These are phyloP conservation scores for Telopea speciosissima DNA, from an alignment of 177 flowering plant species.

Conservation along the genomic window DNA sequence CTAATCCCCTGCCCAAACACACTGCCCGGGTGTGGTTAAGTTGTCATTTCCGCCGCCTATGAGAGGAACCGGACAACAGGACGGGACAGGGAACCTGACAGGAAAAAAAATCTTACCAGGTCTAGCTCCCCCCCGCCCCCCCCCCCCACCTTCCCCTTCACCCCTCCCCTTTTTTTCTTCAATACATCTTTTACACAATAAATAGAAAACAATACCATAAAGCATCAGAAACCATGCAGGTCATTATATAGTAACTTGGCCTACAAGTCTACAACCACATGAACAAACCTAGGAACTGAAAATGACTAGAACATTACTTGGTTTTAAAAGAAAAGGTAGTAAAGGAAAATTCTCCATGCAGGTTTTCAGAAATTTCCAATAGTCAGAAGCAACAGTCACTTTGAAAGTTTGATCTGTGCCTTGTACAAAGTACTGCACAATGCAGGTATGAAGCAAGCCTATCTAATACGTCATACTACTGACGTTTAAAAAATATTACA, in stretches of 20 bases:
- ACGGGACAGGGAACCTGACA: too few relatives aligned
- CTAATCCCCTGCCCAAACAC: too few relatives aligned
- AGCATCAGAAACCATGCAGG: neutral
- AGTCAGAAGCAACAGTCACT: neutral
- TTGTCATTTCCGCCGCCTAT: too few relatives aligned
- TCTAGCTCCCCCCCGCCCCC: too few relatives aligned
- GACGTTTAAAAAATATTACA: neutral
- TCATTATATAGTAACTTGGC: neutral
- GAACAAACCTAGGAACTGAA: neutral
- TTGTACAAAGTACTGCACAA: neutral
- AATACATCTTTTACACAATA: too few relatives aligned
- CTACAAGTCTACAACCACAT: neutral
- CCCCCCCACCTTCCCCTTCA: too few relatives aligned
- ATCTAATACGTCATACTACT: neutral
- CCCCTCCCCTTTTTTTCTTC: too few relatives aligned
- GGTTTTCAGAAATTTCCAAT: neutral
- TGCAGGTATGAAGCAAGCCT: neutral
- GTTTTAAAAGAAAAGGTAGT: neutral
- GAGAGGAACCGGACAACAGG: too few relatives aligned
- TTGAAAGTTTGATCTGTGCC: neutral
- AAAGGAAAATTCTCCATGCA: neutral
- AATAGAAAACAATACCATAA: neutral
- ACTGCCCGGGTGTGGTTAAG: too few relatives aligned
- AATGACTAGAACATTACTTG: neutral
- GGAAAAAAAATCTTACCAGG: too few relatives aligned